Base-by-base conservation (phyloP, 257 asterid genomes). In the Paraleonurus japonicus region DNA sequence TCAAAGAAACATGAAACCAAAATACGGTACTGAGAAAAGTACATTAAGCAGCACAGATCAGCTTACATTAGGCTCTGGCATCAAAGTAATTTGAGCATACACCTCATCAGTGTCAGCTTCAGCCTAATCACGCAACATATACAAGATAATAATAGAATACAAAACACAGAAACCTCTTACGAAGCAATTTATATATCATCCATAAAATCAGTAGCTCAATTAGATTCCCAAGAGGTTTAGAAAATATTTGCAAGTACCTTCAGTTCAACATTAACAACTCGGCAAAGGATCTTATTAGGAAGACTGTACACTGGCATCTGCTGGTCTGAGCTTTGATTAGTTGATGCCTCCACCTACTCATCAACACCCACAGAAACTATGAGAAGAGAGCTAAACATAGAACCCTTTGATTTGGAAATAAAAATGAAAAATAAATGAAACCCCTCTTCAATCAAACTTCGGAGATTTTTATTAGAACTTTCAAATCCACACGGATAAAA, bases 61-160 rank as follows among this genome's bases (percentile, higher is more conserved):
- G 15, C 96, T 77, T 77, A 92, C 99, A 73, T 87, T 78, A 43
- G 79, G 85, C 78, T 85, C 95, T 0, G 99, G 99, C 88, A 92
- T 76, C 83, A 95, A 76, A 24, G 89, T 89, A 68, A 95, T 80
- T 78, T 95, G 99, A 7, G 99, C 99, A 76, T 66, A 95, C 70
- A 95, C 99, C 86, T 95, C 99, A 65, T 95, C 99, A 0, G 98
- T 92, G 50, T 95, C 99, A 1, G 90, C 89, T 83, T 95, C 99
- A 45, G 99, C 99, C 99, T 95, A 70, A 72, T 67, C 75, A 82
- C 27, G 17, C 17, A 35, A 55, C 67, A 82, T 55, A 78, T 19
- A 74, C 39, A 70, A 35, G 43, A 23, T 61, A 37, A 28, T 5
- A 27, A 67, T 55, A 17, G 78, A 45, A 54, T 15, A 35, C 57